Evolutionary conservation across 768 basidiomycete genomes (phyloP), one percentile per base, ranked within the genome.

Genomic region (Cyathus striatus): DNA sequence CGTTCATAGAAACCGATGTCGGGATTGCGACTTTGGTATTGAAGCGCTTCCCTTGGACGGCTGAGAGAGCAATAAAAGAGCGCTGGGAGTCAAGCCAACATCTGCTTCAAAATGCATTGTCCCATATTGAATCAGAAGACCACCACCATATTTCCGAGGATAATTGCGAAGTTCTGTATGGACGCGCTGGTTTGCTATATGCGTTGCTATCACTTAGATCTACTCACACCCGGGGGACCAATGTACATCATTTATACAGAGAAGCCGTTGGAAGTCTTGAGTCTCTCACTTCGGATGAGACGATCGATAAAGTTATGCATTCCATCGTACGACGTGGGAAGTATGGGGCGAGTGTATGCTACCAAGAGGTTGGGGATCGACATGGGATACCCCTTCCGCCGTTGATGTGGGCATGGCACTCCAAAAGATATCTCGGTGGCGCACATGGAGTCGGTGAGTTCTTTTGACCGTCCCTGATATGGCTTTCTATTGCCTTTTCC

Each of bases 321-420:
- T 68, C 72, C 13, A 76, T 81, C 48, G 58, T 79, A 18, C 36
- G 39, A 25, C 65, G 75, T 32, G 77, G 76, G 35, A 59, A 51
- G 34, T 48, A 53, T 17, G 76, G 75, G 1, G 65, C 71, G 2
- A 50, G 43, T 40, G 32, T 43, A 6, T 71, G 74, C 51, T 45
- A 44, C 2, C 46, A 45, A 3, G 63, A 65, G 25, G 45, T 67
- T 17, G 45, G 45, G 3, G 42, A 42, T 18, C 48, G 52, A 26
- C 41, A 32, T 17, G 39, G n/a, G 14, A 10, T 47, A 53, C 33
- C 52, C 6, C 13, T 48, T 3, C 75, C 76, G 0, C 65, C 72
- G 1, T 56, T 80, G 22, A 80, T 80, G 76, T 80, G 78, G 79
- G 60, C 57, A 7, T 81, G 79, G 79, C 71, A 77, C 49, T 61